These are phyloP conservation scores for sunflower (Helianthus annuus) DNA, from an alignment of 129 eudicot genomes.

Conservation along the genomic window DNA sequence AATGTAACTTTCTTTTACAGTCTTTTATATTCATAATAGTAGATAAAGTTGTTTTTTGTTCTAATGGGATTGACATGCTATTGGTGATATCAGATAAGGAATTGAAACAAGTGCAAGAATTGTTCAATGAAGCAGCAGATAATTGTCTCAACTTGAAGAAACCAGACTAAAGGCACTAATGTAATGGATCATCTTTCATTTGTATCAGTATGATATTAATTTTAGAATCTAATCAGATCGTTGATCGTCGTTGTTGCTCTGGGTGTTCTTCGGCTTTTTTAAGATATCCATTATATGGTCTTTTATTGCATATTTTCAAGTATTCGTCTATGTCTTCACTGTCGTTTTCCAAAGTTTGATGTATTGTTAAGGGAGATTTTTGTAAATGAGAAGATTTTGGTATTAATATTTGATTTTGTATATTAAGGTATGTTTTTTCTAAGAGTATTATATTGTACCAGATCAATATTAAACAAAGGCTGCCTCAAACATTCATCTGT, in stretches of 20 bases:
- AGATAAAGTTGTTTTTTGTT: slow-evolving; percentile 1
- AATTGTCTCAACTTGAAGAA: slow-evolving; percentile 88
- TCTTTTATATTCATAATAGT: background rate
- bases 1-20: background rate
- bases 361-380: background rate
- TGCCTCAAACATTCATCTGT: too few relatives aligned
- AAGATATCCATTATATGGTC: too few relatives aligned
- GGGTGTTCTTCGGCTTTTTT: too few relatives aligned
- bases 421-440: too few relatives aligned
- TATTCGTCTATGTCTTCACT: background rate
- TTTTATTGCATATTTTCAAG: background rate
- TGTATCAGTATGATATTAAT: background rate
- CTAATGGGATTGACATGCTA: background rate
- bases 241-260: too few relatives aligned
- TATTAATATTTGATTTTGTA: too few relatives aligned
- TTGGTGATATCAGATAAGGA: slow-evolving; percentile 60
- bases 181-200: background rate
- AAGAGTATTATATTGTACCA: too few relatives aligned
- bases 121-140: slow-evolving; percentile 85
- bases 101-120: slow-evolving; percentile 80
- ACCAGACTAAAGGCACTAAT: slow-evolving; percentile 46
- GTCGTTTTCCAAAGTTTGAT: background rate
- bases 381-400: background rate
- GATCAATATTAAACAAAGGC: too few relatives aligned
- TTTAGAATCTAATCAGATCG: background rate